These are phyloP conservation scores for Neurospora sp. DNA, from an alignment of 495 filamentous ascomycete genomes.

Conservation along the genomic window DNA sequence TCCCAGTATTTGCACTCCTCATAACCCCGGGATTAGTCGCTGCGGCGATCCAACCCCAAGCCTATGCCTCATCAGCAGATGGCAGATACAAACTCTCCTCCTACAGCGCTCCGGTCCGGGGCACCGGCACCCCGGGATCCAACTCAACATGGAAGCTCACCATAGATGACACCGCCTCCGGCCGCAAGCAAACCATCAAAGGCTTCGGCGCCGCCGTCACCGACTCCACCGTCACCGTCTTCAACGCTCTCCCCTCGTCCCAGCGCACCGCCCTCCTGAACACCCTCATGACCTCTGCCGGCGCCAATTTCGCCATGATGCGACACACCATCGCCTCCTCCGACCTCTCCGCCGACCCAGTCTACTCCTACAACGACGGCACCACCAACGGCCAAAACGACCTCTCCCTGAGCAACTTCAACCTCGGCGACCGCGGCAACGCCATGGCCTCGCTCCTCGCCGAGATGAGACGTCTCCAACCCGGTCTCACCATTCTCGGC, in stretches of 20 bases:
- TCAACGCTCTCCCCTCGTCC: slow-evolving; percentile 33
- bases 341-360: slow-evolving; percentile 37
- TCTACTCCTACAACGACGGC: slow-evolving; percentile 48
- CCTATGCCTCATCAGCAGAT: slow-evolving; percentile 36
- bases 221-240: slow-evolving; percentile 43
- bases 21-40: slow-evolving; percentile 10
- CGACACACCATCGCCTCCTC: slow-evolving; percentile 46
- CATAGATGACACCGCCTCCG: slow-evolving; percentile 37
- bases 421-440: slow-evolving; percentile 37
- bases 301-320: slow-evolving; percentile 40
- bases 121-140: slow-evolving; percentile 28
- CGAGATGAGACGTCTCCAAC: slow-evolving; percentile 27
- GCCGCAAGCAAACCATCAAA: slow-evolving; percentile 38
- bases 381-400: slow-evolving; percentile 27
- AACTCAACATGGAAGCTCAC: slow-evolving; percentile 37
- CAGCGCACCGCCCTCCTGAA: slow-evolving; percentile 32
- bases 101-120: slow-evolving; percentile 32
- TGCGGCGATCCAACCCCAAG: slow-evolving; percentile 6
- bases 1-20: slow-evolving; percentile 1
- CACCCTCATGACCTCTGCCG: slow-evolving; percentile 35
- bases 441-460: slow-evolving; percentile 42
- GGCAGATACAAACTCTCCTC: slow-evolving; percentile 35
- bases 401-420: slow-evolving; percentile 30
- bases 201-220: slow-evolving; percentile 48
- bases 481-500: slow-evolving; percentile 33